phyloP scores from a whole-genome alignment of 306 rosid genomes.

The Cicer pinnatifidum region DNA sequence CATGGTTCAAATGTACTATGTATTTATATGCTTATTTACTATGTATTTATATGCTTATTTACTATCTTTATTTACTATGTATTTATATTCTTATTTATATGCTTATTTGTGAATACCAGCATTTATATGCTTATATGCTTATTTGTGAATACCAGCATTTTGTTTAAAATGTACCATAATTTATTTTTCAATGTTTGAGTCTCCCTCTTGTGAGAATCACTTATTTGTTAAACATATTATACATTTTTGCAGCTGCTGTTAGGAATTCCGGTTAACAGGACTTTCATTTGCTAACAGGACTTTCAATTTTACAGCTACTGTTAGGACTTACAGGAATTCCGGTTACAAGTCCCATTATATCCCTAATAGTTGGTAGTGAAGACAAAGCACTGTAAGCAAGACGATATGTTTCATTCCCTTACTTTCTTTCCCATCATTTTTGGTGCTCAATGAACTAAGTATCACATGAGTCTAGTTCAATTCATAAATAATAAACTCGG shows the following conservation, averaged over 20 bases:
- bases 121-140: no score
- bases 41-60: no score
- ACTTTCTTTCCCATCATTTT: background rate
- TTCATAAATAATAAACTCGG: no score
- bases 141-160: no score
- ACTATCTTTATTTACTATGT: no score
- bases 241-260: slow-evolving; percentile 72
- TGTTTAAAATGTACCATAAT: slow-evolving; percentile 1
- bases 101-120: no score
- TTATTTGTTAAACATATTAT: slow-evolving; percentile 30
- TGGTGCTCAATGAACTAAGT: background rate
- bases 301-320: no score
- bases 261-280: slow-evolving; percentile 61
- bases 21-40: no score
- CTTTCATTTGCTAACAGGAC: slow-evolving; percentile 49
- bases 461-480: background rate
- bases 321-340: slow-evolving; percentile 70
- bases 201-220: slow-evolving; percentile 11
- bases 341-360: slow-evolving; percentile 82
- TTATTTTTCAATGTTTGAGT: slow-evolving; percentile 26
- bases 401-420: slow-evolving; percentile 54
- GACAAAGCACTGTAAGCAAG: slow-evolving; percentile 85
- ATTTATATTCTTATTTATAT: no score
- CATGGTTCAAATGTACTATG: no score
- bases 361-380: slow-evolving; percentile 88